Evolutionary conservation across 2,329 filamentous ascomycete genomes (phyloP), one percentile per base, ranked within the genome.

Genomic region (Fusarium chlamydosporum): DNA sequence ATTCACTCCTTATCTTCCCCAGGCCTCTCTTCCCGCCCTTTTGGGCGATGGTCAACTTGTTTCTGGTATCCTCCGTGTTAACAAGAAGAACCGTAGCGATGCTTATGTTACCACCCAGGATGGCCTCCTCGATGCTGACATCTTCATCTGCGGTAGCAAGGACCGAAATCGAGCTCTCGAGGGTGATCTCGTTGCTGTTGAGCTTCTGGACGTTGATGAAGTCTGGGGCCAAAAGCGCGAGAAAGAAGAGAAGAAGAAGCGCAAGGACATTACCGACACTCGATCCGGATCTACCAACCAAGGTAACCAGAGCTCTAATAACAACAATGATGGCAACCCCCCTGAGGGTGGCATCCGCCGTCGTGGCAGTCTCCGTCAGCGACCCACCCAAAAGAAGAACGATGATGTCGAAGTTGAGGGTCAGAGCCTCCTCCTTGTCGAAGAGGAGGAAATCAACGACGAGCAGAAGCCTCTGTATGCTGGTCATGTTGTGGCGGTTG

Each of bases 171-270:
- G 96, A 80, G 96, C 96, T 56, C 87, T 99, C 35, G 96, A 99
- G 79, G 96, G 96, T 61, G 96, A 99, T 78, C 87, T 97, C 56
- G 96, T 99, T 61, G 96, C 96, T 33, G 89, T 99, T 55, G 96
- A 99, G 81, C 89, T 99, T 46, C 89, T 99, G 52, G 95, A 99
- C 76, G 96, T 99, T 9, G 96, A 98, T 78, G 96, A 99, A 77
- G 96, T 99, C 4, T 99, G 96, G 96, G 89, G 91, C 26, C 96
- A 99, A 84, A 99, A 99, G 86, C 93, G 94, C 58, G 96, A 99
- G 80, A 99, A 99, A 80, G 96, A 99, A 82, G 96, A 99, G 80
- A 99, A 99, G 88, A 99, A 99, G 89, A 99, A 98, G 85, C 92
- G 96, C 79, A 99, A 99, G 85, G 96, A 99, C 76, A 97, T 97